Base-by-base conservation (phyloP, 371 early-diverging fungal species). In the Umbelopsis sp. region DNA sequence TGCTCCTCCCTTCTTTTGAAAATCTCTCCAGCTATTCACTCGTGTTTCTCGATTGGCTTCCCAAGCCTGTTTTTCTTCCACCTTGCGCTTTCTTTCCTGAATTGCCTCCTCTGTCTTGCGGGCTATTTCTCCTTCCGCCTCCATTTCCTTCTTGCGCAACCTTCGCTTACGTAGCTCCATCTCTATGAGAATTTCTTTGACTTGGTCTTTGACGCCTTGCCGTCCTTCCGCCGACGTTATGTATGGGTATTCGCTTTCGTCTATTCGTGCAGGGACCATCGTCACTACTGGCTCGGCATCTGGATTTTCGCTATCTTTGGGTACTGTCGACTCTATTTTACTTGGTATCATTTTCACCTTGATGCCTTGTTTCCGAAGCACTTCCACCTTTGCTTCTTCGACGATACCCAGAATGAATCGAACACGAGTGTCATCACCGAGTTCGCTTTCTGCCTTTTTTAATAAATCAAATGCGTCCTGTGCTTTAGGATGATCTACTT, bases 391-490 rank as follows among this genome's bases (percentile, higher is more conserved):
- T 5, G 93, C 92, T 70, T 92, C 93, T 52, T 83, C 86, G 35
- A 89, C 81, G 48, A 89, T 80, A n/a, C 79, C 75, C 46, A 87
- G 64, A n/a, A 93, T 76, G 48, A 84, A 85, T 29, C 76, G 70
- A 29, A 91, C 80, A 52, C 86, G 86, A 0, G 76, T 82, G 25
- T 90, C 85, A 70, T 93, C 94, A 75, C 83, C 85, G 37, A 94
- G 79, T 67, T 91, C 91, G 0, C 84, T 82, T 76, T 93, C 94
- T 22, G 96, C 96, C 72, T 89, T 88, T 70, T 95, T 95, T n/a
- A 96, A 80, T 57, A 89, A 65, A 25, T 92, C 91, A 73, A 96
- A 96, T 0, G 95, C 94, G 44, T 93, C 93, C 63, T 88, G 85
- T 5, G 97, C 95, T 14, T 82, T 76, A 22, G 87, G 88, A 71